Evolutionary conservation across 1,284 basidiomycete species (phyloP).

Genomic region (Ceratobasidium sp.): DNA sequence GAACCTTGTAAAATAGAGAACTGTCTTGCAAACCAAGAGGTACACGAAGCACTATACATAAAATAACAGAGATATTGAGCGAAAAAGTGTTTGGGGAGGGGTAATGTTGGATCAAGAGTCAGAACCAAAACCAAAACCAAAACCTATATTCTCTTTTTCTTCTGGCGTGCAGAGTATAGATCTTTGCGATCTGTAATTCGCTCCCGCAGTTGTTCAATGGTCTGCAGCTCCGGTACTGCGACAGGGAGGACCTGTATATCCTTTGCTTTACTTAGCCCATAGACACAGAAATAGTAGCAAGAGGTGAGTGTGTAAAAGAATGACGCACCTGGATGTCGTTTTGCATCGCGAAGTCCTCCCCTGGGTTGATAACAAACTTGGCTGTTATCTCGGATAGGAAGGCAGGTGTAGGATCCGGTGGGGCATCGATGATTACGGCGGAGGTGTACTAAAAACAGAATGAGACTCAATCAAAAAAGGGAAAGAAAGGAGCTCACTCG

Average conservation of each 20-base stretch:
- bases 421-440: constrained; percentile 36
- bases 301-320: no score
- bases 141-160: constrained; percentile 28
- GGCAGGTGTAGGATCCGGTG: constrained; percentile 8
- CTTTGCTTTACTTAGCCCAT: constrained; percentile 4
- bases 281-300: not conserved
- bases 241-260: constrained; percentile 20
- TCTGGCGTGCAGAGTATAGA: constrained; percentile 30
- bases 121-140: not conserved
- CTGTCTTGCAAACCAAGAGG: no score
- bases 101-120: not conserved
- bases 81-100: no score
- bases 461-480: not conserved
- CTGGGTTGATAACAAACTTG: constrained; percentile 38
- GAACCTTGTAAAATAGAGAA: no score
- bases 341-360: constrained; percentile 10
- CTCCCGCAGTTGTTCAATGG: constrained; percentile 29
- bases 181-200: constrained; percentile 31
- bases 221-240: constrained; percentile 25
- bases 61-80: no score
- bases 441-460: constrained; percentile 22
- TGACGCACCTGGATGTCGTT: constrained; percentile 31
- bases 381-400: constrained; percentile 35
- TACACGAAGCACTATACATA: not conserved
- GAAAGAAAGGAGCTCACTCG: constrained; percentile 35